phyloP scores from a whole-genome alignment of 2,329 filamentous ascomycete genomes.

The Cladophialophora immunda region DNA sequence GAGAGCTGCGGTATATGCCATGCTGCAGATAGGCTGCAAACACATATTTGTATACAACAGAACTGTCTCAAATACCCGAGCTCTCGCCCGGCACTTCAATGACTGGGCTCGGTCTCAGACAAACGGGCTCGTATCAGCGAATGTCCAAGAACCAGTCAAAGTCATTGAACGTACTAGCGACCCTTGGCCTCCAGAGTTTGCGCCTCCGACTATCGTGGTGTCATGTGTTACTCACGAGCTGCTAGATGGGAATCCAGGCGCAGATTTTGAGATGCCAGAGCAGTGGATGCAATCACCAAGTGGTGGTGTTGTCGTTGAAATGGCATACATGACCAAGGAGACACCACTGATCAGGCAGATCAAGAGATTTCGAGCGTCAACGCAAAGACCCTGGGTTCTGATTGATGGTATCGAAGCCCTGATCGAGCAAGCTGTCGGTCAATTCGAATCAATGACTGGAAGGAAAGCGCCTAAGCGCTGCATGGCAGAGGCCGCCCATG shows the following conservation, averaged over 20 bases:
- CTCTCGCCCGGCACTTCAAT: conserved; percentile 74
- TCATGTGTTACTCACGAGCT: conserved; percentile 77
- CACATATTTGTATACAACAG: conserved; percentile 80
- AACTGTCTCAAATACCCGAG: conserved; percentile 71
- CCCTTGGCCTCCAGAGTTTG: conserved; percentile 70
- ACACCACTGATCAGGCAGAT: conserved; percentile 77
- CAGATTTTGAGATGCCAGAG: conserved; percentile 73
- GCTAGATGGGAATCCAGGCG: conserved; percentile 66
- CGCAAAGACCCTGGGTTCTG: conserved; percentile 67
- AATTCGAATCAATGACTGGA: conserved; percentile 83
- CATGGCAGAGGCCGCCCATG: conserved; percentile 71
- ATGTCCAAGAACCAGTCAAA: conserved; percentile 45
- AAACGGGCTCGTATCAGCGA: conserved; percentile 49
- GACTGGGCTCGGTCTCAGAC: conserved; percentile 52
- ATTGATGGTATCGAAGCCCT: conserved; percentile 79
- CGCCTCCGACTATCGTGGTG: conserved; percentile 75
- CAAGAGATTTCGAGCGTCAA: conserved; percentile 66
- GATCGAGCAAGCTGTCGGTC: conserved; percentile 80
- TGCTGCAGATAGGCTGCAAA: conserved; percentile 78
- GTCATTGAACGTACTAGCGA: conserved; percentile 68
- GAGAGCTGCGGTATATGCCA: conserved; percentile 77
- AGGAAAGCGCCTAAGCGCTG: conserved; percentile 73
- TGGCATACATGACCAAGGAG: conserved; percentile 76
- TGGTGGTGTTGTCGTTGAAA: conserved; percentile 78
- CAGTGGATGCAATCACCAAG: conserved; percentile 77